Evolutionary conservation across 208 protist species (phyloP).

Genomic region (Strigomonas culicis): DNA sequence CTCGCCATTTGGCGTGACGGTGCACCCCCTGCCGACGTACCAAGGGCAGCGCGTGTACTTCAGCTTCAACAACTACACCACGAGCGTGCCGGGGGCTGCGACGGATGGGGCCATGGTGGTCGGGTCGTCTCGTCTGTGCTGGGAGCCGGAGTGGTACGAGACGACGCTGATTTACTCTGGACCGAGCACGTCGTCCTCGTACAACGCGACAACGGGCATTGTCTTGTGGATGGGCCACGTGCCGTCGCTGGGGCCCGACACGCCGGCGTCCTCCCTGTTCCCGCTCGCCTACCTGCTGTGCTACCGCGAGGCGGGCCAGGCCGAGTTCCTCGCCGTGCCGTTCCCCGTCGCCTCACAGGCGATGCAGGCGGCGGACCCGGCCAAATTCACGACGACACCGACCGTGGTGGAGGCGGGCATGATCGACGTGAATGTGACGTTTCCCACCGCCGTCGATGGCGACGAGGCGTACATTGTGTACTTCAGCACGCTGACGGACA

Average conservation of each 20-base stretch:
- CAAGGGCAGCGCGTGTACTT: slow-evolving; percentile 78
- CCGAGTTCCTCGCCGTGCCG: slow-evolving; percentile 78
- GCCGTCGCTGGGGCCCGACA: slow-evolving; percentile 75
- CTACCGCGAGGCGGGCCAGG: slow-evolving; percentile 64
- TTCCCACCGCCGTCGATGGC: slow-evolving; percentile 36
- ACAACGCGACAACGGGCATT: slow-evolving; percentile 12
- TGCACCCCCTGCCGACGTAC: slow-evolving; percentile 39
- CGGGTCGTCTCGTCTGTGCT: slow-evolving; percentile 44
- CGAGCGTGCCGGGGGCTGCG: slow-evolving; percentile 16
- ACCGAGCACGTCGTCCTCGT: slow-evolving; percentile 5
- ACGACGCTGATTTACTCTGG: slow-evolving; percentile 11
- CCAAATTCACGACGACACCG: slow-evolving; percentile 53
- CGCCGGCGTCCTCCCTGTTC: slow-evolving; percentile 40
- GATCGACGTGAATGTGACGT: slow-evolving; percentile 47
- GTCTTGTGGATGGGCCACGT: slow-evolving; percentile 61
- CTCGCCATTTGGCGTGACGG: slow-evolving; percentile 30
- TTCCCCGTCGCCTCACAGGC: slow-evolving; percentile 10
- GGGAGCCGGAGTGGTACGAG: slow-evolving; percentile 47
- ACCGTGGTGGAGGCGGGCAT: slow-evolving; percentile 46
- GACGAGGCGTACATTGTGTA: slow-evolving; percentile 76
- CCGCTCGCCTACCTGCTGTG: slow-evolving; percentile 72
- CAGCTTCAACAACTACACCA: slow-evolving; percentile 44
- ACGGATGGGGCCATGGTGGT: slow-evolving; percentile 76
- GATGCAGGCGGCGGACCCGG: slow-evolving; percentile 41
- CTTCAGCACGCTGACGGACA: slow-evolving; percentile 56